Conservation (phyloP, 2,329 filamentous ascomycete species). For the Remersonia thermophila region DNA sequence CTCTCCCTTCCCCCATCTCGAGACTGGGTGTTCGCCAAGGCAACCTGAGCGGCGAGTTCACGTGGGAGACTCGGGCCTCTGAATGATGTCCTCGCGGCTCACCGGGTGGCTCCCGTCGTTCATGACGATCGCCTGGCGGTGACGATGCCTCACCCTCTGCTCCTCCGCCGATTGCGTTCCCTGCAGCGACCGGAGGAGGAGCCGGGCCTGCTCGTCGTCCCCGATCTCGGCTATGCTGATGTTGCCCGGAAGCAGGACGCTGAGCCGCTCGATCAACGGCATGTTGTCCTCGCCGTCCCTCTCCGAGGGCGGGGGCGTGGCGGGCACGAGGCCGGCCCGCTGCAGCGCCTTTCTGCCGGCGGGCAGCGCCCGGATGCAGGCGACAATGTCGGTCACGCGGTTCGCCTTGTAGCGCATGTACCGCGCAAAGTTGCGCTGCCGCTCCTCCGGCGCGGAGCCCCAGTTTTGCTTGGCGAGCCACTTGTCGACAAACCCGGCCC, state of each 20-base stretch:
- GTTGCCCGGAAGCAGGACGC: constrained; percentile 24
- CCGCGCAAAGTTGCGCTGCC: constrained; percentile 39
- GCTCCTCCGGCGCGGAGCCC: constrained; percentile 42
- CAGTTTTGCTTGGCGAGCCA: constrained; percentile 67
- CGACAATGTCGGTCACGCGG: constrained; percentile 40
- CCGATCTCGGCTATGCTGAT: constrained; percentile 23
- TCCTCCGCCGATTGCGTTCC: constrained; percentile 48
- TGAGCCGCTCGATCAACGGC: constrained; percentile 20
- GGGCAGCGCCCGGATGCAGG: constrained; percentile 34
- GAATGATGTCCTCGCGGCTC: constrained; percentile 65
- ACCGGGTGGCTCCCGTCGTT: constrained; percentile 73
- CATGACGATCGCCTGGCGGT: constrained; percentile 81
- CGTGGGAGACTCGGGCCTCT: constrained; percentile 34
- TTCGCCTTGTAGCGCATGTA: constrained; percentile 40
- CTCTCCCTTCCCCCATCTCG: too few species aligned
- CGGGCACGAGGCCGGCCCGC: constrained; percentile 34
- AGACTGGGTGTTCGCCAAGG: too few species aligned
- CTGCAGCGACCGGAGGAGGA: constrained; percentile 27
- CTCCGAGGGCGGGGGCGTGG: constrained; percentile 20
- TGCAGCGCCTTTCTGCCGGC: constrained; percentile 40
- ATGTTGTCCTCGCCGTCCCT: constrained; percentile 15
- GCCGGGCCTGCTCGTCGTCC: constrained; percentile 21
- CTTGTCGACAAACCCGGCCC: constrained; percentile 54
- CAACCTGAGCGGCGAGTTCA: constrained; percentile 1
- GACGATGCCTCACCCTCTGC: constrained; percentile 58